Evolutionary conservation across 2,329 filamentous ascomycete species (phyloP).

Genomic region (Biscogniauxia sp.): DNA sequence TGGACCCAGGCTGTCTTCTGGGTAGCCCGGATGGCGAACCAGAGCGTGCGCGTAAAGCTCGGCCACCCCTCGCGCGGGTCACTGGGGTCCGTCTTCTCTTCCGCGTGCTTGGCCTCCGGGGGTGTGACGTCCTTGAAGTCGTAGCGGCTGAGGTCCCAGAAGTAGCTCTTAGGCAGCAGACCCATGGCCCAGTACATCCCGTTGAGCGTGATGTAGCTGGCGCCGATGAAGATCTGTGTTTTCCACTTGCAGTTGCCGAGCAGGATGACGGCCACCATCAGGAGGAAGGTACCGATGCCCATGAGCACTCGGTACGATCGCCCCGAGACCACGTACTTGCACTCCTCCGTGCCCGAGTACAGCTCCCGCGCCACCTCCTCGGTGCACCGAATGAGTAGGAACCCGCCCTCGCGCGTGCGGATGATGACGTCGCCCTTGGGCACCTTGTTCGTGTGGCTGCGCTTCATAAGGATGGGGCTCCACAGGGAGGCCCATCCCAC

Average conservation of each 20-base stretch:
- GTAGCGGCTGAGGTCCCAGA: constrained; percentile 60
- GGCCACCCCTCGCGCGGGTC: constrained; percentile 41
- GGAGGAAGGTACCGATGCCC: constrained; percentile 54
- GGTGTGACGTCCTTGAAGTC: constrained; percentile 41
- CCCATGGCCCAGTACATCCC: constrained; percentile 57
- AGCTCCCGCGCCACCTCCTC: constrained; percentile 63
- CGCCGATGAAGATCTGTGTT: constrained; percentile 57
- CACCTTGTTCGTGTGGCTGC: constrained; percentile 46
- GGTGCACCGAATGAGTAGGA: constrained; percentile 55
- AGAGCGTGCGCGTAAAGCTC: constrained; percentile 56
- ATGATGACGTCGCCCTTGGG: constrained; percentile 60
- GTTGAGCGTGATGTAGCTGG: constrained; percentile 58
- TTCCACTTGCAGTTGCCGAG: constrained; percentile 62
- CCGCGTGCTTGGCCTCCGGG: constrained; percentile 35
- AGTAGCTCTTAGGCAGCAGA: constrained; percentile 45
- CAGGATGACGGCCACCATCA: constrained; percentile 61
- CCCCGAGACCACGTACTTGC: constrained; percentile 50
- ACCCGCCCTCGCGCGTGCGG: constrained; percentile 57
- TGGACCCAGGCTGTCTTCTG: constrained; percentile 51
- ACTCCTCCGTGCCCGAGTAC: constrained; percentile 60
- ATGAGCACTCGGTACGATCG: constrained; percentile 52
- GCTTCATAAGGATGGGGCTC: constrained; percentile 52
- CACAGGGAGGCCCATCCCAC: constrained; percentile 58
- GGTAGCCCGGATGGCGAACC: constrained; percentile 58
- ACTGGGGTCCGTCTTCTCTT: constrained; percentile 27